A percentile compares a stretch with the other conserved stretches of the same genome.
phyloP scores from a whole-genome alignment of 352 stramenopile species.

The Phytophthora pistaciae region DNA sequence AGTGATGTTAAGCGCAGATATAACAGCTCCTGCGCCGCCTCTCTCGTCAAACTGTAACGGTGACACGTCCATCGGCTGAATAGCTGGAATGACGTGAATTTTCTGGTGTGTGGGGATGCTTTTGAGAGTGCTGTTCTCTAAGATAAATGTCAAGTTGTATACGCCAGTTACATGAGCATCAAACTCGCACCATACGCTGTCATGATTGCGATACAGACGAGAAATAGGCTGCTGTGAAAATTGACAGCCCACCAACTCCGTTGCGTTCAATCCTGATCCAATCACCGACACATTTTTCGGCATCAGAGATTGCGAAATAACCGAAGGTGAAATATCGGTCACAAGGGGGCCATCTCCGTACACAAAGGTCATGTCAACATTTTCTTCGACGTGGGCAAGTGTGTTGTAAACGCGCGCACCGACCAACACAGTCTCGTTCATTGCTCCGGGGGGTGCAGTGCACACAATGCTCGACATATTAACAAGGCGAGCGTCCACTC shows the following conservation, averaged over 20 bases:
- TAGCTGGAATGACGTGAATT: constrained; percentile 42
- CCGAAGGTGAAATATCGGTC: constrained; percentile 30
- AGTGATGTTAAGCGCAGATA: constrained; percentile 40
- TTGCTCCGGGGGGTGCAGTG: constrained; percentile 27
- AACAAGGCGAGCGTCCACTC: constrained; percentile 20
- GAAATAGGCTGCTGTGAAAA: constrained; percentile 35
- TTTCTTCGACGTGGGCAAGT: constrained; percentile 30
- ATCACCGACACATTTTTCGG: constrained; percentile 36
- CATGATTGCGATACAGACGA: constrained; percentile 15
- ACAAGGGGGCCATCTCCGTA: constrained; percentile 40
- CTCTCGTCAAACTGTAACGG: constrained; percentile 54
- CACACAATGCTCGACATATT: constrained; percentile 49
- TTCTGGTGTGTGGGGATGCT: constrained; percentile 32
- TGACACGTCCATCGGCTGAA: constrained; percentile 26
- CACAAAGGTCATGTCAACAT: constrained; percentile 21
- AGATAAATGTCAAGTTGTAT: constrained; percentile 36
- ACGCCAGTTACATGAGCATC: constrained; percentile 38
- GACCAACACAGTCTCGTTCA: constrained; percentile 24
- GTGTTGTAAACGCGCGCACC: constrained; percentile 38
- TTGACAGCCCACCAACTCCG: constrained; percentile 34
- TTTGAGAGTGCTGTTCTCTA: constrained; percentile 7
- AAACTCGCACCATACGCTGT: constrained; percentile 35
- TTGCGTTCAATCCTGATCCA: constrained; percentile 34
- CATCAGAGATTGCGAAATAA: constrained; percentile 40
- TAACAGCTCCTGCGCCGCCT: constrained; percentile 46